Base-by-base conservation (phyloP, 768 basidiomycete species). In the Psilocybe tampanensis region DNA sequence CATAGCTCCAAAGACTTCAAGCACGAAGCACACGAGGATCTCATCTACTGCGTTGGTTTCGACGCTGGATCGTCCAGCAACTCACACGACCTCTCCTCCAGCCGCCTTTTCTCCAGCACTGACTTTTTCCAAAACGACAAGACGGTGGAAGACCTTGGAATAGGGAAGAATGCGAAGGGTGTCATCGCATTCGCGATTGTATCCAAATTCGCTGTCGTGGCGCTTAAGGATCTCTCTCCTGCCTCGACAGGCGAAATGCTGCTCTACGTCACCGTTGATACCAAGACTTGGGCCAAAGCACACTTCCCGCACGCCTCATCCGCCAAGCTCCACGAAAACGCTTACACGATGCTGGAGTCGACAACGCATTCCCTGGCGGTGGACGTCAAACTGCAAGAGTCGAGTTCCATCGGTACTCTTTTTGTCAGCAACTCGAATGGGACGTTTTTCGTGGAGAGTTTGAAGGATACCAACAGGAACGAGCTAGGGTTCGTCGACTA, bases 351-450 rank as follows among this genome's bases (percentile, higher is more conserved):
- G 64, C 89, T 99, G 57, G 95, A 98, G 72, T 90, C 89, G 3
- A 95, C 94, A 8, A 87, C 88, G 0, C 94, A 98, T 68, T 98
- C 95, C 7, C 81, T 99, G 22, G 93, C 90, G 3, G 92, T 99
- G 36, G 97, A 99, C 67, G 95, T 98, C 44, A 84, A 96, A 49
- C 80, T 92, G 8, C 84, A 87, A 54, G 83, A 88, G 60, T 71
- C 75, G 47, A 77, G 81, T 57, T 69, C 74, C 2, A 84, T 95
- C 42, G 97, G 97, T 2, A 98, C 96, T 2, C 76, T 99, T 13
- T 99, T 98, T 76, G 89, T 96, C 53, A 92, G 89, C 74, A 97
- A 98, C 72, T 93, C 91, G 34, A 95, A 98, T 64, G 97, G 97
- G 3, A 97, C 95, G 13, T 95, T 86, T 72, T 99, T 98, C 70